Evolutionary conservation across 257 asterid species (phyloP), one percentile per base, ranked within the genome.

Genomic region (Solanum sejunctum): DNA sequence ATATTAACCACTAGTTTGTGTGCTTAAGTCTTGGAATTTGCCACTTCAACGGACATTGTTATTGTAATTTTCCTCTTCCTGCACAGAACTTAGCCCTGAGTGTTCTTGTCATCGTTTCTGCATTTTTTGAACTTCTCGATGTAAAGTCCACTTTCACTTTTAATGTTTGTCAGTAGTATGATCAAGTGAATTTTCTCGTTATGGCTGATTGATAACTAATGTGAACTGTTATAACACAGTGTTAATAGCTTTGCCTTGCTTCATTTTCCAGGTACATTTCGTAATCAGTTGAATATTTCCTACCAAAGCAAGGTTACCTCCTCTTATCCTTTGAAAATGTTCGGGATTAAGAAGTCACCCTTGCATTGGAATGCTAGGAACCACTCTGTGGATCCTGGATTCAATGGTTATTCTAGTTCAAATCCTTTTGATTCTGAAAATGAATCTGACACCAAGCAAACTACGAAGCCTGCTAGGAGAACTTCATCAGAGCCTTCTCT

Each of bases 371-470:
- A 85, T 57, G 82, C 93, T 83, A 93, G 86, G 72, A 92, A 90
- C 84, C 85, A 86, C 66, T 87, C 93, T 20, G 87, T 79, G 28
- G 87, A 89, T 69, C 84, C 89, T 55, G 66, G 81, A 57, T 83
- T 60, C 7, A 6, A 12, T 20, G 52, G 56, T 41, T 58, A 32
- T 73, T 64, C 84, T 10, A 70, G 64, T 86, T 81, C 92, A 71
- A 97, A 97, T 87, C 98, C 99, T 77, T 95, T 97, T 81, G 97
- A 93, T 88, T 93, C 95, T 36, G 96, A 95, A 63, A 88, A 87
- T 71, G 94, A 92, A 91, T 85, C 90, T 80, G 96, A 97, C 67
- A 88, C 84, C 58, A 93, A 90, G 88, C 88, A 82, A 83, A 83
- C 91, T 77, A 84, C 86, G 52, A 91, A 88, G 83, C 86, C 87